A percentile compares a stretch with the other conserved stretches of the same genome.
Evolutionary conservation across 768 basidiomycete species (phyloP).

Genomic region (Rhizopogon salebrosus): DNA sequence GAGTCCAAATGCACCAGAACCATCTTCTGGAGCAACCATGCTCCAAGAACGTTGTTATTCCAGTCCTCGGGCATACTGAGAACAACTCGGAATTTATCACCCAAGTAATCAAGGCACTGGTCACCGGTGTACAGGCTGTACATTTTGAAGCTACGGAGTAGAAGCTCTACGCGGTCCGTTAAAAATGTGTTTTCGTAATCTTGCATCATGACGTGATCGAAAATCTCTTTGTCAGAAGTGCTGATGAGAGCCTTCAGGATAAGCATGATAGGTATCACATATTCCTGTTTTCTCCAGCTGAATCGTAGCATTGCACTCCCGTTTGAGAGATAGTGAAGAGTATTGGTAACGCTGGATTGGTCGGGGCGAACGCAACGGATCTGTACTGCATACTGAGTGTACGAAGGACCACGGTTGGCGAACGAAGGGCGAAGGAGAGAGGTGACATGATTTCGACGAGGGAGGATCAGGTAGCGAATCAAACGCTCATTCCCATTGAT

Average conservation of each 20-base stretch:
- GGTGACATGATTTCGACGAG: slow-evolving; percentile 92
- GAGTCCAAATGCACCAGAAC: slow-evolving; percentile 85
- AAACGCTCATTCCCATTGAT: slow-evolving; percentile 99
- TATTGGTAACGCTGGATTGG: slow-evolving; percentile 91
- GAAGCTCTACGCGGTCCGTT: slow-evolving; percentile 92
- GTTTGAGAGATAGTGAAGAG: slow-evolving; percentile 94
- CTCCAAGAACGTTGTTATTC: slow-evolving; percentile 77
- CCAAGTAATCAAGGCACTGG: slow-evolving; percentile 91
- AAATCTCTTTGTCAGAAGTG: slow-evolving; percentile 93
- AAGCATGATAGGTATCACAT: slow-evolving; percentile 95
- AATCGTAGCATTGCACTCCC: slow-evolving; percentile 97
- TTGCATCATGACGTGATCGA: slow-evolving; percentile 93
- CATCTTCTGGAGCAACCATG: slow-evolving; percentile 78
- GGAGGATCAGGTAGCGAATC: slow-evolving; percentile 95
- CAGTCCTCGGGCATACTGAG: slow-evolving; percentile 90
- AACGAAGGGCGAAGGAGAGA: slow-evolving; percentile 90
- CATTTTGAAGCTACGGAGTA: slow-evolving; percentile 92
- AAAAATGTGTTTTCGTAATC: slow-evolving; percentile 97
- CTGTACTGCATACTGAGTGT: slow-evolving; percentile 91
- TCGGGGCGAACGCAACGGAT: slow-evolving; percentile 93
- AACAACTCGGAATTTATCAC: slow-evolving; percentile 94
- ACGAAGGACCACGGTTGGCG: slow-evolving; percentile 87
- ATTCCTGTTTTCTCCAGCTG: slow-evolving; percentile 97
- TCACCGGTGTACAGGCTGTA: slow-evolving; percentile 83
- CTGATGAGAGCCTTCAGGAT: slow-evolving; percentile 89